Base-by-base conservation (phyloP, 495 filamentous ascomycete species). In the Neurospora cerealis region DNA sequence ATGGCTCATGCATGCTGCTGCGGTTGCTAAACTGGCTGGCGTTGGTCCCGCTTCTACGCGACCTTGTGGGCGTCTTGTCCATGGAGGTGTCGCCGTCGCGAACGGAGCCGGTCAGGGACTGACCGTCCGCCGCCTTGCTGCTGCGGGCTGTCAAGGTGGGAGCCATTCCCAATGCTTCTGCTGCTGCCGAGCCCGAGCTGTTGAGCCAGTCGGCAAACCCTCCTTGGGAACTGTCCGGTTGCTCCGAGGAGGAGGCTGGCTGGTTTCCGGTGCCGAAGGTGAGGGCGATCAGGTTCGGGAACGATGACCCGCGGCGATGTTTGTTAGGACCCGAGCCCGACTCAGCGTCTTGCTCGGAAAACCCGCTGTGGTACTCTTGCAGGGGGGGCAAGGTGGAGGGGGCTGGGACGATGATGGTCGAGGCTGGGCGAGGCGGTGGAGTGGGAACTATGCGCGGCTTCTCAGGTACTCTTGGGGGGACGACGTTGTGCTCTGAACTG, bases 291-390 rank as follows among this genome's bases (percentile, higher is more conserved):
- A 85, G 62, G 71, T 78, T 81, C 9, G 83, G 81, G 19, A 82
- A 81, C 0, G 83, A 86, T 60, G 81, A 78, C 74, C 85, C 83
- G n/a, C 84, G 81, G 54, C 83, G 83, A 69, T 85, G 83, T 24
- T 77, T 73, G 62, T 66, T 71, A 46, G 73, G 69, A 21, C 39
- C 78, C 21, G 73, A 75, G 24, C 73, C 71, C 13, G 74, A 73
- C 44, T 70, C 74, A 74, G 73, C 73, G 73, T 79, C 78, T 69
- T 76, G 79, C 79, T 80, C 78, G 37, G 77, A 71, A 66, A 75
- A 81, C 72, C 78, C 81, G 48, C 80, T 82, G 78, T 82, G 81
- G 71, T 82, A 81, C 60, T 82, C 81, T 39, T 78, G 74, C 24
- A 80, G 71, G 8, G 80, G 80, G 11, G 79, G 71, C 10, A 80